These are phyloP conservation scores for Cyclotella kingstonii DNA, from an alignment of 108 stramenopile species.

Conservation along the genomic window DNA sequence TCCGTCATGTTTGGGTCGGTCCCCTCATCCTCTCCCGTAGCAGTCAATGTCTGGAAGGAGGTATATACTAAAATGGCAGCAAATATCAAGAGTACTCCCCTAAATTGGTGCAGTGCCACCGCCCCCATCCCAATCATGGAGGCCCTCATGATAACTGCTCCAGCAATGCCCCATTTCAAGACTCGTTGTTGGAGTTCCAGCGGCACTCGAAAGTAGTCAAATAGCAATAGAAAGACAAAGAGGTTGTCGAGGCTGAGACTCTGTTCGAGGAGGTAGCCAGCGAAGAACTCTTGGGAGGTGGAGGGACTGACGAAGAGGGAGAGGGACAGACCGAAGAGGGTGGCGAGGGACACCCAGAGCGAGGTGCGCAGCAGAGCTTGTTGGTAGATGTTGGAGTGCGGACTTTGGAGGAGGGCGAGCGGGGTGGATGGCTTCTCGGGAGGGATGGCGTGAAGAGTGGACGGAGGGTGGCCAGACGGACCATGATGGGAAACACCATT, in stretches of 20 bases:
- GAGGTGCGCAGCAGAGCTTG: constrained; percentile 69
- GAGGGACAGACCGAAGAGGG: constrained; percentile 56
- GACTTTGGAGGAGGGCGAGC: constrained; percentile 26
- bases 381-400: constrained; percentile 45
- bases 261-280: constrained; percentile 89
- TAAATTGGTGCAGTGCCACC: constrained; percentile 84
- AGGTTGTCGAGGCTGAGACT: constrained; percentile 89
- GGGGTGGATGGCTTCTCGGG: constrained; percentile 18
- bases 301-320: constrained; percentile 32
- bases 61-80: constrained; percentile 85
- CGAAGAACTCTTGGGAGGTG: constrained; percentile 76
- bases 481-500: no score
- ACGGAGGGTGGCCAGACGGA: neutral
- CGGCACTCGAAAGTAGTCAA: constrained; percentile 88
- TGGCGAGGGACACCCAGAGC: constrained; percentile 69
- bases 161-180: constrained; percentile 85
- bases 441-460: neutral
- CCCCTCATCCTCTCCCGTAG: constrained; percentile 75
- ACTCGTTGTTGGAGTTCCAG: constrained; percentile 66
- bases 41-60: constrained; percentile 68
- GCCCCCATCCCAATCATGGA: constrained; percentile 93
- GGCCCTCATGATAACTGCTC: constrained; percentile 89
- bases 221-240: constrained; percentile 86
- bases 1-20: constrained; percentile 78
- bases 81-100: constrained; percentile 82